These are phyloP conservation scores for Yarrowia deformans DNA, from an alignment of 805 yeast genomes.

Conservation along the genomic window DNA sequence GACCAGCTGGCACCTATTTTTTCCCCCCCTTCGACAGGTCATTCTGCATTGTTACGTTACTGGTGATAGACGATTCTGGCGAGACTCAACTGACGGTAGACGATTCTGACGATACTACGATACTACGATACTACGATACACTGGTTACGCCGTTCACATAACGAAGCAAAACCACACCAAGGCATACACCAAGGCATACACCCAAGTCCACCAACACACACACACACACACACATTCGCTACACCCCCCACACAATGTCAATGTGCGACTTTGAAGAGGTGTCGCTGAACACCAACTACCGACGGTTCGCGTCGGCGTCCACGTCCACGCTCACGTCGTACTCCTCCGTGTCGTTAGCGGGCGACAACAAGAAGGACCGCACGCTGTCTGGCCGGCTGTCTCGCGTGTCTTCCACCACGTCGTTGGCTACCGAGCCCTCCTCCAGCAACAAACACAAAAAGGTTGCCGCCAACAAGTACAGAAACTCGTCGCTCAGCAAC, in stretches of 20 bases:
- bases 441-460: conserved; percentile 3
- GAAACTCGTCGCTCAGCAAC: conserved; percentile 24
- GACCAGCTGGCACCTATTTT: no score
- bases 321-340: conserved; percentile 18
- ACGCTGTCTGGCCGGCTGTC: conserved; percentile 17
- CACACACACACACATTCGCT: neutral
- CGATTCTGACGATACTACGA: no score
- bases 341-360: conserved; percentile 4
- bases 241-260: conserved; percentile 8
- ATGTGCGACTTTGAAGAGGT: conserved; percentile 37
- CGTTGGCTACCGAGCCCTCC: conserved; percentile 2
- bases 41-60: no score
- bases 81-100: no score
- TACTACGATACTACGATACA: no score
- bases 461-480: conserved; percentile 13
- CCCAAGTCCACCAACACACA: neutral
- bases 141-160: no score
- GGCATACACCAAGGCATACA: neutral
- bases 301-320: conserved; percentile 25
- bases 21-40: no score
- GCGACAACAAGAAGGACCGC: conserved; percentile 20
- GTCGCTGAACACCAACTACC: conserved; percentile 37
- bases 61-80: no score
- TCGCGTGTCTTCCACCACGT: conserved; percentile 6
- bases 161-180: no score